A percentile compares a stretch with the other conserved stretches of the same genome.
Evolutionary conservation across 192 early-diverging fungal genomes (phyloP).

Genomic region (Spizellomyces punctatus): DNA sequence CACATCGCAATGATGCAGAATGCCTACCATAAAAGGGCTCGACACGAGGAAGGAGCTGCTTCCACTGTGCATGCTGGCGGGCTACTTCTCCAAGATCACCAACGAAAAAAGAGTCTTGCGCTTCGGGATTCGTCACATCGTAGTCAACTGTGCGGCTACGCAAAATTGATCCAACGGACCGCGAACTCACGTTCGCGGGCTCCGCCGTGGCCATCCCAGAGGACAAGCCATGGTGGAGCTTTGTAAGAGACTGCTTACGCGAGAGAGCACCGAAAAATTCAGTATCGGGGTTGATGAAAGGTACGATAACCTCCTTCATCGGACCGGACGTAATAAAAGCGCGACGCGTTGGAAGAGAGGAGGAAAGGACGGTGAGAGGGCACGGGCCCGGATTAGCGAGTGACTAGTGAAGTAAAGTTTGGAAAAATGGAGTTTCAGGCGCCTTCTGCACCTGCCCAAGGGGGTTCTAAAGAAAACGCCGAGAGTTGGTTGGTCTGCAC

Average conservation of each 20-base stretch:
- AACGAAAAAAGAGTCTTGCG: constrained; percentile 92
- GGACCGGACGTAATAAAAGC: constrained; percentile 4
- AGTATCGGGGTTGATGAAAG: constrained; percentile 9
- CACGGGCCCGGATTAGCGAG: not conserved
- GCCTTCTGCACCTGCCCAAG: constrained; percentile 30
- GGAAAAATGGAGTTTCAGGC: constrained; percentile 7
- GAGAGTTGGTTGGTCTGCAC: not conserved
- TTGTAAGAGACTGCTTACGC: constrained; percentile 4
- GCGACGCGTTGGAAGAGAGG: constrained; percentile 12
- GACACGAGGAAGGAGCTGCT: constrained; percentile 80
- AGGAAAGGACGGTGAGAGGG: not conserved
- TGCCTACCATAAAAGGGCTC: constrained; percentile 90
- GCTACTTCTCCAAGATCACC: constrained; percentile 90
- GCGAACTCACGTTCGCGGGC: not conserved
- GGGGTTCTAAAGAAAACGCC: constrained; percentile 17
- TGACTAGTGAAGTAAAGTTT: not conserved
- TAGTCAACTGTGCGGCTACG: constrained; percentile 30
- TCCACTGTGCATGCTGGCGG: constrained; percentile 87
- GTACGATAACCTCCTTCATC: constrained; percentile 32
- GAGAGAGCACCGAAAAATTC: not conserved
- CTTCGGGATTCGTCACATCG: constrained; percentile 29
- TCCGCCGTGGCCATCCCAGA: not conserved
- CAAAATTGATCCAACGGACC: constrained; percentile 41
- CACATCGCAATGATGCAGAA: not conserved
- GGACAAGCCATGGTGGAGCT: not conserved